phyloP scores from a whole-genome alignment of 176 grass and related monocot species.

The maize (Zea mays) region Zm-B73-REFERENCE-NAM-5.0 NC_050098.1:138843501-138844000 shows the following conservation, averaged over 20 bases:
- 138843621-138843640: background rate
- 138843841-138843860: background rate
- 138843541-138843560: conserved; percentile 36
- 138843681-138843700: conserved; percentile 9
- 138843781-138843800: conserved; percentile 38
- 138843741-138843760: conserved; percentile 21
- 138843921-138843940: background rate
- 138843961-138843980: background rate
- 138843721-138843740: conserved; percentile 49
- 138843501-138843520: conserved; percentile 30
- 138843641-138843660: conserved; percentile 6
- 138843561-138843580: conserved; percentile 34
- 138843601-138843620: conserved; percentile 36
- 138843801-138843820: conserved; percentile 13
- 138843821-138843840: conserved; percentile 12
- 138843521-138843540: background rate
- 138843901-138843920: conserved; percentile 6
- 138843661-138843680: background rate
- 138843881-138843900: background rate
- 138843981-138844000: background rate
- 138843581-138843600: conserved; percentile 28
- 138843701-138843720: conserved; percentile 17
- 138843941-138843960: background rate
- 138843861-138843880: conserved; percentile 35
- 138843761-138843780: conserved; percentile 1